phyloP scores from a whole-genome alignment of 73 alveolate genomes.

The Effrenium voratum region DNA sequence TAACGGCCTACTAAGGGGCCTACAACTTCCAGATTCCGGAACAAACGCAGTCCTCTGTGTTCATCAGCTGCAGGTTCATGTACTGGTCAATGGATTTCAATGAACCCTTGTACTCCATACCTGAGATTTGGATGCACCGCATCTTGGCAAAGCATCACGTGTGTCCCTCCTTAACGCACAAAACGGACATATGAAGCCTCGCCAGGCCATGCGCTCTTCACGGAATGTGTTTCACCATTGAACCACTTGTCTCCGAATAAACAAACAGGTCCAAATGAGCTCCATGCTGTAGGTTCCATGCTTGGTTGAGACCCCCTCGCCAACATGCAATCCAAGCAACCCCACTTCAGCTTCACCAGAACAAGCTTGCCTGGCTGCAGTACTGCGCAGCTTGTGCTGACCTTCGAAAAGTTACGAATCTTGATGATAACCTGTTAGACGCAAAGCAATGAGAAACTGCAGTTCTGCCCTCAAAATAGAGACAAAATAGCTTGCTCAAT shows the following conservation, averaged over 20 bases:
- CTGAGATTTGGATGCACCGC: too few relatives aligned
- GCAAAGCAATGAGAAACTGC: not conserved
- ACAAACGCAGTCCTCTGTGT: slow-evolving; percentile 89
- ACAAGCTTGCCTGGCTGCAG: slow-evolving; percentile 75
- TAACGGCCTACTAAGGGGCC: too few relatives aligned
- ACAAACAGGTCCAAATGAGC: not conserved
- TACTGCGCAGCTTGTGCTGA: too few relatives aligned
- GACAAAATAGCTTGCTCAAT: too few relatives aligned
- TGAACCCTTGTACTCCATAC: slow-evolving; percentile 93
- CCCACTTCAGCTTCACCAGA: slow-evolving; percentile 79
- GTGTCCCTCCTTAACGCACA: not conserved
- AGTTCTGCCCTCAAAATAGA: too few relatives aligned
- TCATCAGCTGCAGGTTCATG: slow-evolving; percentile 90
- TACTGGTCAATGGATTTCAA: slow-evolving; percentile 91
- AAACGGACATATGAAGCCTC: not conserved
- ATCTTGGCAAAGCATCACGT: too few relatives aligned
- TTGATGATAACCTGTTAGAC: not conserved
- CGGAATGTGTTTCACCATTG: not conserved
- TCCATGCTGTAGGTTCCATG: not conserved
- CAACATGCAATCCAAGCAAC: not conserved
- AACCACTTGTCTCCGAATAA: not conserved
- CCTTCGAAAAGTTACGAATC: not conserved
- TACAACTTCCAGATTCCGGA: too few relatives aligned
- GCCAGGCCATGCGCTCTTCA: not conserved
- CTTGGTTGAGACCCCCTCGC: not conserved